Conservation (phyloP, 2,329 filamentous ascomycete species). For the Ophiostoma perfectum region DNA sequence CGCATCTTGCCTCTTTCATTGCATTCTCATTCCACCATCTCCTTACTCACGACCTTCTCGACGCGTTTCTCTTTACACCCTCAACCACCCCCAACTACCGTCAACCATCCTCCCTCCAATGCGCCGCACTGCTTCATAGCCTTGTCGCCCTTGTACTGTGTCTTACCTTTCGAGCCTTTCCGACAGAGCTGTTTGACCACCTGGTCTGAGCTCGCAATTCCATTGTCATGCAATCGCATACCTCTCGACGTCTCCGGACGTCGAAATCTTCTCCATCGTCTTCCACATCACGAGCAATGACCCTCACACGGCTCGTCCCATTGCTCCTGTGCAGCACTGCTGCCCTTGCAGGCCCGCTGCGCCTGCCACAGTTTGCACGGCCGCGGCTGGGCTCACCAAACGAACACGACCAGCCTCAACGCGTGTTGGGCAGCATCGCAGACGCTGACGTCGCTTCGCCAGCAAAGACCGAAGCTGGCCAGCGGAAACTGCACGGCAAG, state of each 20-base stretch:
- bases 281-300: neutral
- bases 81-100: neutral
- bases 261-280: neutral
- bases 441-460: conserved; percentile 16
- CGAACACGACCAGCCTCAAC: conserved; percentile 20
- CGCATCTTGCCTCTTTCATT: neutral
- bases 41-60: neutral
- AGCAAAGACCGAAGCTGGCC: conserved; percentile 25
- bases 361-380: conserved; percentile 16
- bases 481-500: conserved; percentile 58
- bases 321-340: conserved; percentile 29
- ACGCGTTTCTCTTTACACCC: neutral
- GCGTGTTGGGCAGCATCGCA: conserved; percentile 21
- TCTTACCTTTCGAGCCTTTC: neutral
- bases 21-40: neutral
- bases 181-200: no score
- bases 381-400: conserved; percentile 14
- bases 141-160: neutral
- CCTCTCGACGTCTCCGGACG: conserved; percentile 11
- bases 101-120: neutral
- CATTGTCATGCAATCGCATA: conserved; percentile 15
- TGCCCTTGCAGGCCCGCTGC: conserved; percentile 31
- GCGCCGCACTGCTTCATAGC: conserved; percentile 14
- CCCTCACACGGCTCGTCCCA: conserved; percentile 5
- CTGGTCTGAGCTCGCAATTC: neutral